Evolutionary conservation across 352 stramenopile genomes (phyloP), one percentile per base, ranked within the genome.

Genomic region (Aphanomyces invadans): DNA sequence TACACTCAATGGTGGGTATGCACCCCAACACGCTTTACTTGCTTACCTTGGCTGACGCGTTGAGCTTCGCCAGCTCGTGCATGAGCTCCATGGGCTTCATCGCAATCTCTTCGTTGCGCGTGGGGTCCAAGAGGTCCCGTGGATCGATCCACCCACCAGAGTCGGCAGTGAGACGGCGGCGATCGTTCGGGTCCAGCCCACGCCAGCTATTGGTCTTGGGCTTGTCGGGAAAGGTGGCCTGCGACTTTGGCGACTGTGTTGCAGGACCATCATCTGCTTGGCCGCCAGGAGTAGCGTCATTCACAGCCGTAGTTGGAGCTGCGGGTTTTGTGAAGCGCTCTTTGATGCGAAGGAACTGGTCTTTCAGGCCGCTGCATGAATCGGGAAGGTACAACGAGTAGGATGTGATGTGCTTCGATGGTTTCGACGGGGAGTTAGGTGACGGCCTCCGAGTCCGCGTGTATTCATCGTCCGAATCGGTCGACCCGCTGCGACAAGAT

Each of bases 271-370:
- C n/a, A n/a, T n/a, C n/a, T n/a, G n/a, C n/a, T n/a, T n/a, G n/a
- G n/a, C n/a, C n/a, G n/a, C n/a, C n/a, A n/a, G n/a, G n/a, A n/a
- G n/a, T n/a, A n/a, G n/a, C n/a, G n/a, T n/a, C n/a, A n/a, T n/a
- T n/a, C n/a, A n/a, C n/a, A n/a, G n/a, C n/a, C n/a, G n/a, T n/a
- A n/a, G n/a, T n/a, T n/a, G n/a, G n/a, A n/a, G n/a, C 12, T 9
- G 72, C 73, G 10, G 76, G 70, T 11, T 72, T 72, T 0, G 79
- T 88, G 63, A 91, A 91, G 17, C 79, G 75, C 39, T 91, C 80
- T 60, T 88, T 88, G 62, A 91, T 88, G 66, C 81, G 84, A 39
- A 89, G 77, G 29, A 91, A 91, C 48, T 91, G 83, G 42, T 91
- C 83, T 29, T 87, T 88, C 5, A 91, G 71, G 52, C 76, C 86